Percentiles rank a stretch among this genome's conserved stretches.
These are phyloP conservation scores for Acer negundo DNA, from an alignment of 345 rosid species.

Conservation along the genomic window DNA sequence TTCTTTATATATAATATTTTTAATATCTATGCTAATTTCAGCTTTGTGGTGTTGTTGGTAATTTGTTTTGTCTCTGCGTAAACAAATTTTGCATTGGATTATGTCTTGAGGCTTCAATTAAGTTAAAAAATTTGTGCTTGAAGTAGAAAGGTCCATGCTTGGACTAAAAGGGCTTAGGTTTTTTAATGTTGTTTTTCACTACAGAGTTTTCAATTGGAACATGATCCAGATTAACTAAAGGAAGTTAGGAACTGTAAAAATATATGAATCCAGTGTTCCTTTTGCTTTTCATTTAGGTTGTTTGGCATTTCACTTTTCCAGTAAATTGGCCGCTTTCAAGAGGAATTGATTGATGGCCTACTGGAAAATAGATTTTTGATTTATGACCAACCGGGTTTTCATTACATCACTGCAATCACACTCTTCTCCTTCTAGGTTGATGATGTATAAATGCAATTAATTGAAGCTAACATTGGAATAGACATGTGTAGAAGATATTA, in stretches of 20 bases:
- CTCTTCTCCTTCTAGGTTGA: neutral
- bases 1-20: too few species aligned
- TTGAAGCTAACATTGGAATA: neutral
- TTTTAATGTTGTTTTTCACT: neutral
- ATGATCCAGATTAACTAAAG: neutral
- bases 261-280: neutral
- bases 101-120: neutral
- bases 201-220: neutral
- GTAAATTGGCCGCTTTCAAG: neutral
- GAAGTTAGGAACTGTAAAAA: neutral
- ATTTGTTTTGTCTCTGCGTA: neutral
- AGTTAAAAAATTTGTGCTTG: neutral
- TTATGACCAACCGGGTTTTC: neutral
- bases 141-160: neutral
- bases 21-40: neutral
- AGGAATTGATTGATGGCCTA: neutral
- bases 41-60: neutral
- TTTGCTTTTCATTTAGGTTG: neutral
- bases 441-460: neutral
- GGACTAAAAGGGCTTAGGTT: neutral
- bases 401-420: neutral
- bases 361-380: neutral
- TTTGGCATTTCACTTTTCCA: neutral
- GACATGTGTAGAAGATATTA: neutral
- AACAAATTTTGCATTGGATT: neutral